These are phyloP conservation scores for Talaromyces sp. DNA, from an alignment of 2,329 filamentous ascomycete species.

Conservation along the genomic window DNA sequence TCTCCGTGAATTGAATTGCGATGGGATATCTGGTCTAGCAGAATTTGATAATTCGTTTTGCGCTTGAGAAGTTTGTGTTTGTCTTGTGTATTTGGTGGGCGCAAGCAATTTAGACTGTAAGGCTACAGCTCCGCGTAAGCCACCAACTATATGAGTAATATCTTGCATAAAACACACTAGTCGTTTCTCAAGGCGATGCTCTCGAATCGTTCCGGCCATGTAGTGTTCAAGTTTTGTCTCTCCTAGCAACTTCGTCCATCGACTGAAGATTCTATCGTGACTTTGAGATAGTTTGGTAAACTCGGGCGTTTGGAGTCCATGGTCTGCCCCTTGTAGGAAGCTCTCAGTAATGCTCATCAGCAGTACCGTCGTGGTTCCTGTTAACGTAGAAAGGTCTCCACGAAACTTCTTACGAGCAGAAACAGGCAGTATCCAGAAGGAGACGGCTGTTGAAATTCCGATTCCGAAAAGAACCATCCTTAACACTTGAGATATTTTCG, in stretches of 20 bases:
- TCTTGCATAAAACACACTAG: conserved; percentile 81
- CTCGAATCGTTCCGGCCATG: conserved; percentile 69
- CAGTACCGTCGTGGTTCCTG: conserved; percentile 76
- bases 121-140: conserved; percentile 80
- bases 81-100: conserved; percentile 49
- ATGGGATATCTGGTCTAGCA: background rate
- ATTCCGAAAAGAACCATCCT: conserved; percentile 82
- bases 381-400: conserved; percentile 71
- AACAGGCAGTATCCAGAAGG: conserved; percentile 63
- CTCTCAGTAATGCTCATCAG: conserved; percentile 76
- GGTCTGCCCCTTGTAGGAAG: conserved; percentile 81
- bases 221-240: background rate
- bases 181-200: conserved; percentile 75
- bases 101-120: conserved; percentile 83
- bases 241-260: background rate
- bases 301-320: conserved; percentile 68
- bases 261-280: background rate
- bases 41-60: conserved; percentile 11
- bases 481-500: conserved; percentile 77
- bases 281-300: conserved; percentile 65
- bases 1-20: background rate
- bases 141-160: conserved; percentile 83
- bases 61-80: conserved; percentile 13
- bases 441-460: conserved; percentile 68
- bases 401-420: conserved; percentile 74